Percentiles rank a stretch among this genome's conserved stretches.
phyloP scores from a whole-genome alignment of 1,284 basidiomycete species.

The Rhodotorula sp. region DNA sequence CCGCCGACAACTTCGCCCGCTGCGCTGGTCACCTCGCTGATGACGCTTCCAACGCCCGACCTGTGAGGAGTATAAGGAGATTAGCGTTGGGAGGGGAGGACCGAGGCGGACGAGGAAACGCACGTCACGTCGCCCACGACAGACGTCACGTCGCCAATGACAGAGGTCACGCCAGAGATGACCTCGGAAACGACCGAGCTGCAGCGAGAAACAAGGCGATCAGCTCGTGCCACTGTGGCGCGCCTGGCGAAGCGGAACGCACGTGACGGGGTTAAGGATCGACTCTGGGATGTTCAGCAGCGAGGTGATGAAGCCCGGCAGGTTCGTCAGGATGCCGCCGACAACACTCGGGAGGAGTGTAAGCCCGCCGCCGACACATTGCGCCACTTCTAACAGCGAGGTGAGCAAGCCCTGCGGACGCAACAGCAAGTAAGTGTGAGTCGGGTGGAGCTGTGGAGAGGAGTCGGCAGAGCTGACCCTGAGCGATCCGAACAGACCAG shows the following conservation, averaged over 20 bases:
- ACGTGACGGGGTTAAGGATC: slow-evolving; percentile 10
- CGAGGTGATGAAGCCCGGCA: slow-evolving; percentile 15
- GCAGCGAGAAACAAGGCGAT: neutral
- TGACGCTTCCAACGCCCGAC: slow-evolving; percentile 1
- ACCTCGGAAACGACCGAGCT: slow-evolving; percentile 3
- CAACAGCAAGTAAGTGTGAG: too few relatives aligned
- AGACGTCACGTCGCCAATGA: slow-evolving; percentile 8
- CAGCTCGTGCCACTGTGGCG: neutral
- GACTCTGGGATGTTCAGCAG: slow-evolving; percentile 10
- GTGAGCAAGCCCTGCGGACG: neutral
- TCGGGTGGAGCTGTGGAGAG: neutral
- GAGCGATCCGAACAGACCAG: slow-evolving; percentile 2
- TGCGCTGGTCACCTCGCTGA: slow-evolving; percentile 4
- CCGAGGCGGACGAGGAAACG: neutral
- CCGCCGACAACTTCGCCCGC: slow-evolving; percentile 7
- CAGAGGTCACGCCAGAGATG: slow-evolving; percentile 6
- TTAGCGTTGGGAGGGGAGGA: neutral
- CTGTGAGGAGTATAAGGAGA: too few relatives aligned
- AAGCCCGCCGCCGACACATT: slow-evolving; percentile 8
- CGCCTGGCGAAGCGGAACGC: too few relatives aligned
- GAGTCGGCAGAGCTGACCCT: neutral
- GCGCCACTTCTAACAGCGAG: neutral
- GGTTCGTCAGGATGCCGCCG: slow-evolving; percentile 3
- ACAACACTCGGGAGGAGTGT: slow-evolving; percentile 2
- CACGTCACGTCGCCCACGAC: slow-evolving; percentile 9